Conservation (phyloP, 805 yeast genomes). For the Suhomyces faveliae region DNA sequence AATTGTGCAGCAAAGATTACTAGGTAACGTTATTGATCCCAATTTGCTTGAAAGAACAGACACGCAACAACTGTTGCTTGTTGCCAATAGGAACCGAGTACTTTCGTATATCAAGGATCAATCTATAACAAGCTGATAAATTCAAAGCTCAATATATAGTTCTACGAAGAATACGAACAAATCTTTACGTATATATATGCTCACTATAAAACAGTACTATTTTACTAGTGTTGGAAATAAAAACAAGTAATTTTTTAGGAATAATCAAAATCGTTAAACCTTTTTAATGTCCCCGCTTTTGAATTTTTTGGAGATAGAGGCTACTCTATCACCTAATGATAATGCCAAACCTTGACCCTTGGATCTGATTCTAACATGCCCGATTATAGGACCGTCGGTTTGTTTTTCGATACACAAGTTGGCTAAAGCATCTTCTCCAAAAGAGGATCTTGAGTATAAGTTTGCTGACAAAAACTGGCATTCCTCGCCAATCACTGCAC, state of each 20-base stretch:
- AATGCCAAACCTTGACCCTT: slow-evolving; percentile 97
- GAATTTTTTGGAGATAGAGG: slow-evolving; percentile 64
- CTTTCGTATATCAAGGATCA: background rate
- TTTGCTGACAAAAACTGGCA: slow-evolving; percentile 94
- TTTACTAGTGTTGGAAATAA: background rate
- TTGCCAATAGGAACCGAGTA: slow-evolving; percentile 4
- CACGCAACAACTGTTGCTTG: slow-evolving; percentile 2
- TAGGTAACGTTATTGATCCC: slow-evolving; percentile 12
- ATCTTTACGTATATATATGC: background rate
- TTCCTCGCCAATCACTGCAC: slow-evolving; percentile 84
- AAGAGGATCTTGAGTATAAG: slow-evolving; percentile 84
- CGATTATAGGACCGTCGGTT: slow-evolving; percentile 72
- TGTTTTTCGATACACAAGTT: slow-evolving; percentile 89
- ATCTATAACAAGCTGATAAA: background rate
- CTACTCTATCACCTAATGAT: slow-evolving; percentile 91
- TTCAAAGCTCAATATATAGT: too few species aligned
- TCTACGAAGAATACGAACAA: background rate
- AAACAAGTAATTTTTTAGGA: background rate
- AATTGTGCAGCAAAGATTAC: slow-evolving; percentile 6
- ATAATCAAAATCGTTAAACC: background rate
- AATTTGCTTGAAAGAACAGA: slow-evolving; percentile 10
- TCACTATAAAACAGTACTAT: slow-evolving; percentile 1
- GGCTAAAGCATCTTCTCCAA: slow-evolving; percentile 97
- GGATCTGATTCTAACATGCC: slow-evolving; percentile 94
- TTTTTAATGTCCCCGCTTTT: slow-evolving; percentile 18